Conservation (phyloP, 139 green algal genomes). For the Zygnema circumcarinatum region DNA sequence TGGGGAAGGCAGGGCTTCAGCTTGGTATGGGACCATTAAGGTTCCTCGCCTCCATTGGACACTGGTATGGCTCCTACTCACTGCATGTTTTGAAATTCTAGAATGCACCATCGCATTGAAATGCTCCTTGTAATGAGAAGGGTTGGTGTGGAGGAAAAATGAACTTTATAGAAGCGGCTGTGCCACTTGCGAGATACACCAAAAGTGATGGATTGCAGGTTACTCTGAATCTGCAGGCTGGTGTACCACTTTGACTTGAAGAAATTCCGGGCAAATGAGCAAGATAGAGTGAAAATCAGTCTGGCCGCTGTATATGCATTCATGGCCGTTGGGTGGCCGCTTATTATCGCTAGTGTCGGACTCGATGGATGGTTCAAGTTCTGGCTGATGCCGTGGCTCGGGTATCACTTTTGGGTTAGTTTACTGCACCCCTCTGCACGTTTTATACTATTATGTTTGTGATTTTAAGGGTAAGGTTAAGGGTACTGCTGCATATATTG, state of each 20-base stretch:
- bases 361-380: constrained; percentile 84
- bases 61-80: constrained; percentile 24
- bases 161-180: too few species aligned
- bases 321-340: constrained; percentile 65
- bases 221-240: too few species aligned
- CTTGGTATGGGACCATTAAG: constrained; percentile 44
- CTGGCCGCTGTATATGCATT: constrained; percentile 69
- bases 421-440: background rate
- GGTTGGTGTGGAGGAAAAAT: too few species aligned
- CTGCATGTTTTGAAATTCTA: background rate
- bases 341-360: constrained; percentile 79
- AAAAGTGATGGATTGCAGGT: too few species aligned
- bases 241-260: constrained; percentile 54
- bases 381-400: constrained; percentile 97
- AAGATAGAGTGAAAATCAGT: constrained; percentile 70
- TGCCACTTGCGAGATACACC: too few species aligned
- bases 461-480: too few species aligned
- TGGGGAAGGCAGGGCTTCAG: background rate
- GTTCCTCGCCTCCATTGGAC: constrained; percentile 52
- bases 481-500: too few species aligned
- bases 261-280: constrained; percentile 34
- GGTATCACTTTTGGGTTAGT: constrained; percentile 99
- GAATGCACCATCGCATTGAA: too few species aligned
- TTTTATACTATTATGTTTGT: background rate
- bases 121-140: too few species aligned